Evolutionary conservation across 164 flowering plant genomes (phyloP).

Genomic region (Sedum album): DNA sequence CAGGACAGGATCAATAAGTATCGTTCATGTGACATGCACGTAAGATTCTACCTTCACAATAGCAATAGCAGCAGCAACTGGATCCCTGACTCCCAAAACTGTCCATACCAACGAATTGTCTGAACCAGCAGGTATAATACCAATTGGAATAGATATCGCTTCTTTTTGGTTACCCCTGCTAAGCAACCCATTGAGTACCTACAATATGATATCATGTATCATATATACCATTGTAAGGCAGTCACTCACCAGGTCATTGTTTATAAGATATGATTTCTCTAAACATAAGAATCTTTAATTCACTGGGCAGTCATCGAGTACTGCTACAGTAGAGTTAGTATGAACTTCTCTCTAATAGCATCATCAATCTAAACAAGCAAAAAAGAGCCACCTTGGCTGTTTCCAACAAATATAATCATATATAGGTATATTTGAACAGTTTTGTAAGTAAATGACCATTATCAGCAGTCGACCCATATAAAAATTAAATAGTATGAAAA

Average conservation of each 20-base stretch:
- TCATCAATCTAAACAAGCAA: neutral
- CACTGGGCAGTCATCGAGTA: neutral
- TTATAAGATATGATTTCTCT: neutral
- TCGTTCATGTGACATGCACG: neutral
- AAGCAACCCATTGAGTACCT: conserved; percentile 94
- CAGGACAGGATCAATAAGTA: neutral
- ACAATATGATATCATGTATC: conserved; percentile 14
- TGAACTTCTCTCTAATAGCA: neutral
- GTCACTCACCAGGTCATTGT: neutral
- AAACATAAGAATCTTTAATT: neutral
- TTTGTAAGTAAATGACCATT: neutral
- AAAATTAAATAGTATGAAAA: neutral
- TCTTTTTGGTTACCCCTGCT: conserved; percentile 83
- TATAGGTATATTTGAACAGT: neutral
- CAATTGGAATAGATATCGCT: conserved; percentile 95
- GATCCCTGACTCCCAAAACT: conserved; percentile 94
- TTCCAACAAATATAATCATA: neutral
- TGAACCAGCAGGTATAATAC: conserved; percentile 98
- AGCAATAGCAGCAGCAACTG: conserved; percentile 89
- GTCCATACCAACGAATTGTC: conserved; percentile 99
- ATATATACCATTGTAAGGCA: neutral
- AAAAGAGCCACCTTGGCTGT: neutral
- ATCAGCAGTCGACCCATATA: neutral
- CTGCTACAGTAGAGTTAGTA: neutral
- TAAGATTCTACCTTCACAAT: conserved; percentile 73